Percentiles rank a stretch among this genome's conserved stretches.
These are phyloP conservation scores for Schwanniomyces occidentalis DNA, from an alignment of 805 yeast species.

Conservation along the genomic window DNA sequence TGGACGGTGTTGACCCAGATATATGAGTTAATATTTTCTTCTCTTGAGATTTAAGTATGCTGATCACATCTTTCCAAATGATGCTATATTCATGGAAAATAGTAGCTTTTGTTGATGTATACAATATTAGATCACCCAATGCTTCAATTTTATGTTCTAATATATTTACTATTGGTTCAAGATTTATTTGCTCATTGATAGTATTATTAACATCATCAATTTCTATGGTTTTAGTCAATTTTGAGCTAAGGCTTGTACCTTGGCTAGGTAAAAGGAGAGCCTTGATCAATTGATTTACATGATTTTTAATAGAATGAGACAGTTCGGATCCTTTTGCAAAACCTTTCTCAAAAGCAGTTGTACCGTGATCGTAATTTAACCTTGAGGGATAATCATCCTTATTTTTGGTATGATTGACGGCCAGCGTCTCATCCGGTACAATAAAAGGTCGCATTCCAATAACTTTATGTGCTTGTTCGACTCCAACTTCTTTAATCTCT, in stretches of 20 bases:
- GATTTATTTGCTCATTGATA: conserved; percentile 30
- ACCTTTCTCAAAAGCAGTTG: conserved; percentile 36
- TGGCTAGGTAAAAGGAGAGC: conserved; percentile 2
- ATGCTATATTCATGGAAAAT: conserved; percentile 25
- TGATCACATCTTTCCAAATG: conserved; percentile 28
- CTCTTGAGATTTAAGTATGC: conserved; percentile 26
- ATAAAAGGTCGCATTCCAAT: conserved; percentile 19
- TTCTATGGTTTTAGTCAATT: conserved; percentile 1
- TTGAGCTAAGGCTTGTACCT: not conserved
- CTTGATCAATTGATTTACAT: conserved; percentile 13
- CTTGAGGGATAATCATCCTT: not conserved
- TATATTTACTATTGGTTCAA: conserved; percentile 32
- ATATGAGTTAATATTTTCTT: conserved; percentile 16
- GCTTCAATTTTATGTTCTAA: conserved; percentile 31
- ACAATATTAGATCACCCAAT: conserved; percentile 21
- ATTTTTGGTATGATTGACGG: no score
- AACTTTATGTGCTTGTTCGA: no score
- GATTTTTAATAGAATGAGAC: conserved; percentile 21
- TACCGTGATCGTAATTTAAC: conserved; percentile 21
- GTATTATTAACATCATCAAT: conserved; percentile 38
- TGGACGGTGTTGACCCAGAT: conserved; percentile 8
- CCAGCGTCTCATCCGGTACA: not conserved
- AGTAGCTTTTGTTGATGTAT: conserved; percentile 27
- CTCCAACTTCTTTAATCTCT: no score
- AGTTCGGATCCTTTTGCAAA: conserved; percentile 32